Evolutionary conservation across 2,329 filamentous ascomycete species (phyloP).

Genomic region (Fusarium sp.): DNA sequence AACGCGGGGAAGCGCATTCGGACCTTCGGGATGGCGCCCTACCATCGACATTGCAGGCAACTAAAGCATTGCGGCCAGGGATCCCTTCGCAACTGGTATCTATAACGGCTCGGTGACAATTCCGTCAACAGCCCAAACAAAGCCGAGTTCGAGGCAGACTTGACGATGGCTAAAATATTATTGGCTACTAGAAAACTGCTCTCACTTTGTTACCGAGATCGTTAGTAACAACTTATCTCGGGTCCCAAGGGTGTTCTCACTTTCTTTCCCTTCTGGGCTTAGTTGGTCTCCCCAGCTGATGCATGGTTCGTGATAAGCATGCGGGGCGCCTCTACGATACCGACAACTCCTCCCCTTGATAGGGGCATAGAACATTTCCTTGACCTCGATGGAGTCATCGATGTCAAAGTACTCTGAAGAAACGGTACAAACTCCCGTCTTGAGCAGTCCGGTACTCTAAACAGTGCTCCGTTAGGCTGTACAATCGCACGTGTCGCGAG

Average conservation of each 20-base stretch:
- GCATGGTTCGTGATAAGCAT: background rate
- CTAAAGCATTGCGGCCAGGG: background rate
- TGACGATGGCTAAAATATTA: background rate
- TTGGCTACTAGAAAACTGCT: background rate
- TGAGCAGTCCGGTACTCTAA: background rate
- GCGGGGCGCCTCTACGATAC: background rate
- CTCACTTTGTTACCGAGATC: background rate
- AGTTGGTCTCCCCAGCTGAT: background rate
- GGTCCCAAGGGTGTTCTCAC: background rate
- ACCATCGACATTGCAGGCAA: background rate
- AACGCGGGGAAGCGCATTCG: slow-evolving; percentile 1
- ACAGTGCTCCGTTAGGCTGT: background rate
- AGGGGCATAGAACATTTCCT: background rate
- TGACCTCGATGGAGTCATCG: background rate
- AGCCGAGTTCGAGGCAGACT: background rate
- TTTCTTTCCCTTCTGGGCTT: slow-evolving; percentile 6
- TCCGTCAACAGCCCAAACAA: background rate
- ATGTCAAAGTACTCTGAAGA: background rate
- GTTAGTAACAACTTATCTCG: background rate
- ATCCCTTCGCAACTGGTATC: background rate
- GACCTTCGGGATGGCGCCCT: background rate
- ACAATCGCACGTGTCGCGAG: background rate
- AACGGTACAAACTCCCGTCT: background rate
- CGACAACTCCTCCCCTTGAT: background rate
- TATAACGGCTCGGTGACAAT: background rate